Base-by-base conservation (phyloP, 805 yeast species). In the Wickerhamomyces strasburgensis region DNA sequence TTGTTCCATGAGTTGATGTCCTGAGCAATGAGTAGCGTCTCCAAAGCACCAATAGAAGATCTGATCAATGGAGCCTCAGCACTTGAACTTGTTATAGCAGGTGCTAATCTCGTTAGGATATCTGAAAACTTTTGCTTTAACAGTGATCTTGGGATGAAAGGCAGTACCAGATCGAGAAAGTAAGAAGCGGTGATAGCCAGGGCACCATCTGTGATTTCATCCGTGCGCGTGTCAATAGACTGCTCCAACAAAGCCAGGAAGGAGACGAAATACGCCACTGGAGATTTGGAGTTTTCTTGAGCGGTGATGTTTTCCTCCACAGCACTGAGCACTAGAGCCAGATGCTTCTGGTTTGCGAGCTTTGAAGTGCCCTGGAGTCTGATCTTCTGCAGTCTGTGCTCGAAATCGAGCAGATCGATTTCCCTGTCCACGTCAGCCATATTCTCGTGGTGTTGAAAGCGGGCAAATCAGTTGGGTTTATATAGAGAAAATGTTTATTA, bases 21-120 rank as follows among this genome's bases (percentile, higher is more conserved):
- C 57, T 93, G 96, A 2, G 89, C 86, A 35, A 78, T 58, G 35
- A 93, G 70, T 34, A 89, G 64, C 7, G 83, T 67, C 59, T 90
- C 96, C 47, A 93, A 68, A 28, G 88, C 79, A 5, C 97, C 97
- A 44, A 89, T 74, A 28, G 93, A 76, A 1, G 97, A 81, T 59
- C 83, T 77, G 19, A 88, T 68, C 23, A 88, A 65, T 13, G 96
- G 86, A 13, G 97, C 89, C 36, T 81, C 87, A 0, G 87, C 73
- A 3, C 72, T 73, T 8, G 75, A 70, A 46, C 70, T 72, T 2
- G 93, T 75, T 34, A 93, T 70, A 6, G 85, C 78, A 13, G 94
- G 89, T 0, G 96, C 94, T 25, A 93, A 62, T 54, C 80, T 83
- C 14, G 85, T 70, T 42, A 93, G 70, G 29, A 89, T 82, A 34